Conservation (phyloP, 2,329 filamentous ascomycete genomes). For the Trichoderma sp. region DNA sequence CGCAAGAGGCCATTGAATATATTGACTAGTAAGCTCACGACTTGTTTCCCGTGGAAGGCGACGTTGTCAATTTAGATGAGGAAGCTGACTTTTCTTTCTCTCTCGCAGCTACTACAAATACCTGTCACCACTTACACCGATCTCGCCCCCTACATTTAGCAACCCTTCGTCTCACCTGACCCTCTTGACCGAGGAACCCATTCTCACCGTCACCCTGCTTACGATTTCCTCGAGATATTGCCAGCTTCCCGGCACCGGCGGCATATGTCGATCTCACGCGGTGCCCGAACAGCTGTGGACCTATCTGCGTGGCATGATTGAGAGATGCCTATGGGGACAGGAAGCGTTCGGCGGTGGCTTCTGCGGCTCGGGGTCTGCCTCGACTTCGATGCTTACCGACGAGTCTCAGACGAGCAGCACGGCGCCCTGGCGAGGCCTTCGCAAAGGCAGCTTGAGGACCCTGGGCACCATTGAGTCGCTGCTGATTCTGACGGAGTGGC, state of each 20-base stretch:
- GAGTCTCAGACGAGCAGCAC: constrained; percentile 64
- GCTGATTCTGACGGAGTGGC: constrained; percentile 94
- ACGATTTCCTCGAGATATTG: constrained; percentile 89
- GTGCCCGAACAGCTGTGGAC: constrained; percentile 96
- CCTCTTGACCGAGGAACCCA: constrained; percentile 85
- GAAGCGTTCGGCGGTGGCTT: constrained; percentile 92
- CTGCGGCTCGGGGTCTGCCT: constrained; percentile 63
- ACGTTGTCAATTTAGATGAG: too few relatives aligned
- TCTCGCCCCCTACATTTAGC: constrained; percentile 86
- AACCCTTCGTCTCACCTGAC: constrained; percentile 75
- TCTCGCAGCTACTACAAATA: constrained; percentile 78
- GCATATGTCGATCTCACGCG: constrained; percentile 77
- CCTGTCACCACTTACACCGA: constrained; percentile 86
- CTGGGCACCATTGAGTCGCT: constrained; percentile 92
- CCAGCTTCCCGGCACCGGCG: constrained; percentile 73
- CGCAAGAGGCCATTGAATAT: constrained; percentile 87
- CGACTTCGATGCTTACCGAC: constrained; percentile 38
- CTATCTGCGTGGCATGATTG: constrained; percentile 91
- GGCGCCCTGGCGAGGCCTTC: constrained; percentile 65
- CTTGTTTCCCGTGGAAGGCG: too few relatives aligned
- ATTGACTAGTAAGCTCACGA: constrained; percentile 71
- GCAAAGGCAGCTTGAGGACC: constrained; percentile 78
- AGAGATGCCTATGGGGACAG: constrained; percentile 91
- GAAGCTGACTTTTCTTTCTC: not conserved
- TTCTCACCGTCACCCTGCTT: constrained; percentile 84